Evolutionary conservation across 2,329 filamentous ascomycete species (phyloP).

Genomic region (Arachnopeziza araneosa): DNA sequence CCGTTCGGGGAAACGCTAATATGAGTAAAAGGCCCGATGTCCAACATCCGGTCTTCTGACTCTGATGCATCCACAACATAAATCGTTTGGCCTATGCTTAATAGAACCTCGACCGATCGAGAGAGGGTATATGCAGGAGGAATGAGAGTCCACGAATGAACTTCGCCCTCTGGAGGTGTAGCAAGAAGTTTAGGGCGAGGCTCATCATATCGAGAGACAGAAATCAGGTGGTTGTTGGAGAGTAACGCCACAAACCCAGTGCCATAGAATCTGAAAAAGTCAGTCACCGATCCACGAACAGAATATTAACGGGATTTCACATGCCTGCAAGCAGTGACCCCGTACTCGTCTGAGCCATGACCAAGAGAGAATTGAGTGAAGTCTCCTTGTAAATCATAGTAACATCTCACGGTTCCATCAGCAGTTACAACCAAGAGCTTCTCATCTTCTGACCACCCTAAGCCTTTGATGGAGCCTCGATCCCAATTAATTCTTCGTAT

Average conservation of each 20-base stretch:
- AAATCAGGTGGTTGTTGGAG: conserved; percentile 78
- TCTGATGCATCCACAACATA: conserved; percentile 84
- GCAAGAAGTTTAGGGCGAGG: conserved; percentile 82
- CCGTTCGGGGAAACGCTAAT: conserved; percentile 89
- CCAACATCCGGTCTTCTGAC: conserved; percentile 83
- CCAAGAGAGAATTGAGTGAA: conserved; percentile 93
- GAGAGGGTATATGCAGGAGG: conserved; percentile 85
- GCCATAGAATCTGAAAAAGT: conserved; percentile 61
- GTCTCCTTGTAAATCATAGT: conserved; percentile 85
- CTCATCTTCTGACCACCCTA: conserved; percentile 97
- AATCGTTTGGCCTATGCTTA: conserved; percentile 80
- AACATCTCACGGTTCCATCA: conserved; percentile 84
- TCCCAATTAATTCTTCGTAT: conserved; percentile 88
- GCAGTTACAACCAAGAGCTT: conserved; percentile 80
- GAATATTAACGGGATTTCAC: background rate
- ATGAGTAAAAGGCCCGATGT: conserved; percentile 88
- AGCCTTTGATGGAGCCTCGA: conserved; percentile 75
- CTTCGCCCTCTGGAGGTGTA: conserved; percentile 66
- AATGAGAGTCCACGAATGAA: conserved; percentile 86
- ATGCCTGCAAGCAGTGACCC: conserved; percentile 73
- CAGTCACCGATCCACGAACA: background rate
- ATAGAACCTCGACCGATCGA: conserved; percentile 83
- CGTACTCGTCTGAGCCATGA: conserved; percentile 80
- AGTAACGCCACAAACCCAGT: conserved; percentile 90
- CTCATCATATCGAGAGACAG: conserved; percentile 85